Percentiles rank a stretch among this genome's conserved stretches.
phyloP scores from a whole-genome alignment of 495 filamentous ascomycete species.

The Choiromyces venosus region DNA sequence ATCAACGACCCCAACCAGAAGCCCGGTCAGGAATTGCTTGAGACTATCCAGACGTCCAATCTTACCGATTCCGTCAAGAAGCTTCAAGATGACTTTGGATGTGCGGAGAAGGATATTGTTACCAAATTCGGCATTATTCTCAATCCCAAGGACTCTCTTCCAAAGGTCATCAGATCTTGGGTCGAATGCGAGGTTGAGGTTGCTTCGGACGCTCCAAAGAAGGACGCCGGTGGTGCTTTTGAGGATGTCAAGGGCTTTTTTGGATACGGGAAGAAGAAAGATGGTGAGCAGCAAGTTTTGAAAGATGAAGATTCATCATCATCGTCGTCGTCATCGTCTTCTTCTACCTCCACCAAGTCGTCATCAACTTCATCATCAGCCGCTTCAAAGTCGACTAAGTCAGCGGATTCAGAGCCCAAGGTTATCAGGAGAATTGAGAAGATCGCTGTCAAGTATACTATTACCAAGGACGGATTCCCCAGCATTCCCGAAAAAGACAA shows the following conservation, averaged over 20 bases:
- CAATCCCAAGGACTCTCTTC: constrained; percentile 68
- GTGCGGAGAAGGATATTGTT: constrained; percentile 66
- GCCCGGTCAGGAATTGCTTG: constrained; percentile 48
- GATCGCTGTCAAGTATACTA: constrained; percentile 62
- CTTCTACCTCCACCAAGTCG: constrained; percentile 42
- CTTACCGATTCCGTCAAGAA: constrained; percentile 72
- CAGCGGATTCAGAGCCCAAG: constrained; percentile 48
- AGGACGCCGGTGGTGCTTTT: constrained; percentile 60
- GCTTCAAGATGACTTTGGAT: constrained; percentile 69
- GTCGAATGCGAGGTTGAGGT: constrained; percentile 75
- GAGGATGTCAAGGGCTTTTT: constrained; percentile 88
- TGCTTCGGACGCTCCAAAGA: constrained; percentile 58
- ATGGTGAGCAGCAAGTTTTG: constrained; percentile 66
- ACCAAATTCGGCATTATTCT: constrained; percentile 74
- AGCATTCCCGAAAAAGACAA: constrained; percentile 40
- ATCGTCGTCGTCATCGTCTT: constrained; percentile 50
- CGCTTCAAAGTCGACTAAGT: constrained; percentile 43
- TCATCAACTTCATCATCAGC: constrained; percentile 42
- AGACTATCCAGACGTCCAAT: constrained; percentile 66
- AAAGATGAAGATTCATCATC: constrained; percentile 56
- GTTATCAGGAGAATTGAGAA: constrained; percentile 58
- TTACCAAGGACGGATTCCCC: constrained; percentile 58
- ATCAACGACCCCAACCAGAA: constrained; percentile 43
- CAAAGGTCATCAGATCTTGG: constrained; percentile 66
- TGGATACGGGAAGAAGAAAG: constrained; percentile 84